A percentile compares a stretch with the other conserved stretches of the same genome.
These are phyloP conservation scores for Euphorbia tirucalli DNA, from an alignment of 345 rosid genomes.

Conservation along the genomic window DNA sequence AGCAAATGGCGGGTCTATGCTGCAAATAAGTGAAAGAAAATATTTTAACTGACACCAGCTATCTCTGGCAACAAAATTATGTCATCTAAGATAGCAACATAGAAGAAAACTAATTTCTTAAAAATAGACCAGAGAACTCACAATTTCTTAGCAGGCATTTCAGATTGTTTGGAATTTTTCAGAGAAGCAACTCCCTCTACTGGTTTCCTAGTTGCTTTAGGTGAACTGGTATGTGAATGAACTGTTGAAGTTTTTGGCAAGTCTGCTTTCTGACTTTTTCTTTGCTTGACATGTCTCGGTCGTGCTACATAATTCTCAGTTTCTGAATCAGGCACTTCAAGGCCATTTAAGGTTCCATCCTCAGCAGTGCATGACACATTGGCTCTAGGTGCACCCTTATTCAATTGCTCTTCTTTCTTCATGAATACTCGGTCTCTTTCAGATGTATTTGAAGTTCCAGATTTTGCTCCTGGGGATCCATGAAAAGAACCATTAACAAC, in stretches of 20 bases:
- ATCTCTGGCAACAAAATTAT: not conserved
- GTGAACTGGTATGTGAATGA: constrained; percentile 1
- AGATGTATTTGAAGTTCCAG: not conserved
- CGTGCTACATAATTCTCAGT: constrained; percentile 4
- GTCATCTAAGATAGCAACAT: not conserved
- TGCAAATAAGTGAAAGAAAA: constrained; percentile 15
- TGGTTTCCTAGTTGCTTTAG: not conserved
- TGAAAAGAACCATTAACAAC: constrained; percentile 1
- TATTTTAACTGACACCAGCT: not conserved
- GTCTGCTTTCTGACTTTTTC: not conserved
- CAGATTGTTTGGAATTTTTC: not conserved
- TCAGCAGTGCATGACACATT: not conserved
- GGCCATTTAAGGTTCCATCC: constrained; percentile 3
- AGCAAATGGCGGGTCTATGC: constrained; percentile 16
- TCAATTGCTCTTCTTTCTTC: constrained; percentile 10
- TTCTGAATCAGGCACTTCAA: constrained; percentile 21
- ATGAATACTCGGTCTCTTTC: not conserved
- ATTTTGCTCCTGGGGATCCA: not conserved
- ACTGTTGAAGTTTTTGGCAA: constrained; percentile 6
- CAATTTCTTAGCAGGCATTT: not conserved
- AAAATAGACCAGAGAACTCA: not conserved
- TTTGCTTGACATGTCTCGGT: constrained; percentile 7
- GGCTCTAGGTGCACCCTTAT: constrained; percentile 10
- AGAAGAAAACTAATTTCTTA: not conserved
- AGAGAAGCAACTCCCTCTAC: not conserved